phyloP scores from a whole-genome alignment of 305 asterid genomes.

The Solanum chacoense region DNA sequence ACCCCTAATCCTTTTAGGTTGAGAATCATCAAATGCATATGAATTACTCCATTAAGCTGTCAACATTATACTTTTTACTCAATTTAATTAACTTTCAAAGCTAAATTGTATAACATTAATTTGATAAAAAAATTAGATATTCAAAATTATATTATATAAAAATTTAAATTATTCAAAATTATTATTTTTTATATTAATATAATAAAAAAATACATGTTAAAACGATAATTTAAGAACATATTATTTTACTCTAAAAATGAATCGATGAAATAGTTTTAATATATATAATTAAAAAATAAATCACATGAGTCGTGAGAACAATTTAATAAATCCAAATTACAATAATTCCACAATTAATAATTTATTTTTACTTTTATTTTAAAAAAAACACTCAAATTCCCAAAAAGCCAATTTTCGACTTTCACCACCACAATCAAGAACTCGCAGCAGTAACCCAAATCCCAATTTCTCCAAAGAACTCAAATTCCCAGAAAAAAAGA shows the following conservation, averaged over 20 bases:
- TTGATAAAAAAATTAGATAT: no score
- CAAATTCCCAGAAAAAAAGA: neutral
- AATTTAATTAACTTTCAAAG: neutral
- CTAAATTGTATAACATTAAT: neutral
- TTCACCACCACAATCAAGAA: neutral
- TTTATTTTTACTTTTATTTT: neutral
- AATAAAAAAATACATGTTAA: neutral
- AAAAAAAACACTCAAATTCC: neutral
- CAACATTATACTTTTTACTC: neutral
- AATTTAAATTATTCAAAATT: no score
- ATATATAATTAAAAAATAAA: neutral
- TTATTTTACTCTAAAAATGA: no score
- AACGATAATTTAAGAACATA: neutral
- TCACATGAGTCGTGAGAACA: neutral
- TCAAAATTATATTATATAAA: no score
- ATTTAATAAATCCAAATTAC: neutral
- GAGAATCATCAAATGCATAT: neutral
- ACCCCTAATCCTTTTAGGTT: neutral
- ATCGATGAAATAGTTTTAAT: neutral
- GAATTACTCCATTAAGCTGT: neutral
- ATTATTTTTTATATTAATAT: neutral
- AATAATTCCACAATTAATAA: neutral
- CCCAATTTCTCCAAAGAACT: neutral
- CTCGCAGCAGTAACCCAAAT: neutral
- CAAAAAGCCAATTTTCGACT: neutral